These are phyloP conservation scores for Solanum lycopersicoides DNA, from an alignment of 257 asterid genomes.

Conservation along the genomic window DNA sequence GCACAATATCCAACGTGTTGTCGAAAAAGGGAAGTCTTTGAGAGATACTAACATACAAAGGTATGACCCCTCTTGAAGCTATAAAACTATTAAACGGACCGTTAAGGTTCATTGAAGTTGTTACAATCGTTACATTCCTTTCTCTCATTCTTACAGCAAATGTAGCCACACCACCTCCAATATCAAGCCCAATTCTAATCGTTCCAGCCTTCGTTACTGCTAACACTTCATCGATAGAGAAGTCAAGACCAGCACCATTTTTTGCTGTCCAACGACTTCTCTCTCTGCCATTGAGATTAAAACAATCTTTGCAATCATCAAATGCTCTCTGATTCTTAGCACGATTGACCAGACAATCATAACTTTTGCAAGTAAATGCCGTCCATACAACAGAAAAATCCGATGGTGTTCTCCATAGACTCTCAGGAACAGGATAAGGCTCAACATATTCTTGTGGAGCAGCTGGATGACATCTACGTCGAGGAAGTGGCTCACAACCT, in stretches of 20 bases:
- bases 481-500: conserved; percentile 73
- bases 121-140: conserved; percentile 39
- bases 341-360: conserved; percentile 36
- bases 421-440: conserved; percentile 40
- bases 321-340: conserved; percentile 27
- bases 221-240: conserved; percentile 50
- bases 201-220: conserved; percentile 32
- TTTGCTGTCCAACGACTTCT: conserved; percentile 26
- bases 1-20: conserved; percentile 45
- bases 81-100: conserved; percentile 62
- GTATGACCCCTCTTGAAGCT: conserved; percentile 63
- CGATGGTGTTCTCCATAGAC: conserved; percentile 53
- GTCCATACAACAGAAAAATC: conserved; percentile 60
- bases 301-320: conserved; percentile 66
- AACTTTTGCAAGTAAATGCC: conserved; percentile 48
- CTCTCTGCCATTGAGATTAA: conserved; percentile 51
- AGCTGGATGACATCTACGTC: conserved; percentile 58
- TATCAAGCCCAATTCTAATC: conserved; percentile 54
- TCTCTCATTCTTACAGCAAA: conserved; percentile 71
- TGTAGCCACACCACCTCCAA: conserved; percentile 76
- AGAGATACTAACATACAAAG: conserved; percentile 57
- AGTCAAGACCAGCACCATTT: conserved; percentile 22
- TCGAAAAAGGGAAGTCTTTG: conserved; percentile 71
- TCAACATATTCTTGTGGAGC: conserved; percentile 23
- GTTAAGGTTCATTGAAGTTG: conserved; percentile 54